Conservation (phyloP, 371 early-diverging fungal genomes). For the Mucor lusitanicus region DNA sequence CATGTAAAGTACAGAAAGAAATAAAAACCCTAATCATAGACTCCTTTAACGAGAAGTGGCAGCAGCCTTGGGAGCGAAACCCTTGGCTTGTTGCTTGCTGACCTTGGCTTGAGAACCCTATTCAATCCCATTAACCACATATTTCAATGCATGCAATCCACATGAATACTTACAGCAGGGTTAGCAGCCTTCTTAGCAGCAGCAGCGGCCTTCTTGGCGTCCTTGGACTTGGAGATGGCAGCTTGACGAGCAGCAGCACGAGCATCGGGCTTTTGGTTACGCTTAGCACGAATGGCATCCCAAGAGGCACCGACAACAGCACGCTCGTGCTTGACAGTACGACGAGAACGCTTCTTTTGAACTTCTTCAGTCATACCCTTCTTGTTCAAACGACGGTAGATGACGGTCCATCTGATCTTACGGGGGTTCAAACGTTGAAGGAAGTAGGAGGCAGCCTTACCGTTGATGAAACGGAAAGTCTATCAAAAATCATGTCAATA, state of each 20-base stretch:
- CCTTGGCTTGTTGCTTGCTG: conserved; percentile 88
- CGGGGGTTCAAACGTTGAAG: conserved; percentile 94
- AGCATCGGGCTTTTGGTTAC: conserved; percentile 93
- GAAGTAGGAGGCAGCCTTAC: conserved; percentile 95
- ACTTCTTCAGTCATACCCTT: conserved; percentile 97
- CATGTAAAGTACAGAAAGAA: conserved; percentile 4
- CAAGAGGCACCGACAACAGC: conserved; percentile 94
- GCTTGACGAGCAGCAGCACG: conserved; percentile 90
- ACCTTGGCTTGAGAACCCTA: conserved; percentile 62
- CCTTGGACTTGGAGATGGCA: conserved; percentile 89
- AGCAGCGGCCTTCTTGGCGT: conserved; percentile 78
- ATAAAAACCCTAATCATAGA: neutral
- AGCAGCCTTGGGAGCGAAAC: conserved; percentile 82
- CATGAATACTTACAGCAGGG: conserved; percentile 22
- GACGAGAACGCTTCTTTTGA: conserved; percentile 94
- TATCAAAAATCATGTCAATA: conserved; percentile 26
- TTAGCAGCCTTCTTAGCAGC: conserved; percentile 76
- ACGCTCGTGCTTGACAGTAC: conserved; percentile 95
- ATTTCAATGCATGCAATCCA: neutral
- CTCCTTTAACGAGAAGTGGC: conserved; percentile 84
- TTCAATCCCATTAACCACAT: neutral
- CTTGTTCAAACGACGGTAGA: conserved; percentile 97
- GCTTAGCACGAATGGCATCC: conserved; percentile 95
- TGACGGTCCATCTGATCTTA: conserved; percentile 96
- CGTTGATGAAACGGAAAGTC: conserved; percentile 95